Evolutionary conservation across 345 rosid species (phyloP), one percentile per base, ranked within the genome.

Genomic region (Jatropha curcas): DNA sequence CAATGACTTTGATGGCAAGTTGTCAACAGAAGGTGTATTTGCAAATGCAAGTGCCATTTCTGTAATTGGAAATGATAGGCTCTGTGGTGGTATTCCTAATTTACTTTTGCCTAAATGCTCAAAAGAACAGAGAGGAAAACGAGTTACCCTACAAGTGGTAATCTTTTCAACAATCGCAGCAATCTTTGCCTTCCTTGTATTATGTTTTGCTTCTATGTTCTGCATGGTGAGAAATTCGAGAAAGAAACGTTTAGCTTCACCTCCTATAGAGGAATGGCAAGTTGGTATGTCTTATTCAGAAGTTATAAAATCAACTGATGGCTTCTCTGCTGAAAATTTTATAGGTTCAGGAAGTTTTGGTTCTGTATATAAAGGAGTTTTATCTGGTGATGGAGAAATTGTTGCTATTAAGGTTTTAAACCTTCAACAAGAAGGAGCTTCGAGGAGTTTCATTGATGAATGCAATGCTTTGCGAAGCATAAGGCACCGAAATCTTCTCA

Each of bases 301-400:
- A 0, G 33, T 72, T 48, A 13, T 34, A 31, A 77, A 51, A 51
- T 50, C 79, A 34, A 81, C 82, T 1, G 35, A 66, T n/a, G 70
- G 67, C 5, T 75, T 81, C 37, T 60, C 81, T 0, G 16, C 68
- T 0, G 65, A 58, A 28, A 77, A 77, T 57, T 60, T 77, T 60
- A 74, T 81, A 17, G 82, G 82, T 16, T 34, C 46, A 3, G 82
- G 84, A 37, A 62, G 77, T 48, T 81, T 77, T 43, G 77, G 84
- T 39, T 62, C 74, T 17, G 79, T 77, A 9, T 81, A 71, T 34
- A 76, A 72, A 50, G 80, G 80, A 30, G 34, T 19, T 27, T 51
- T 76, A 1, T 20, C 63, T 60, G 50, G 12, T 28, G 68, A 71
- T 2, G 55, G 52, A 50, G 50, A 5, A 50, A 10, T 4, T 7